These are phyloP conservation scores for Rhizomucor pusillus DNA, from an alignment of 371 early-diverging fungal species.

Conservation along the genomic window DNA sequence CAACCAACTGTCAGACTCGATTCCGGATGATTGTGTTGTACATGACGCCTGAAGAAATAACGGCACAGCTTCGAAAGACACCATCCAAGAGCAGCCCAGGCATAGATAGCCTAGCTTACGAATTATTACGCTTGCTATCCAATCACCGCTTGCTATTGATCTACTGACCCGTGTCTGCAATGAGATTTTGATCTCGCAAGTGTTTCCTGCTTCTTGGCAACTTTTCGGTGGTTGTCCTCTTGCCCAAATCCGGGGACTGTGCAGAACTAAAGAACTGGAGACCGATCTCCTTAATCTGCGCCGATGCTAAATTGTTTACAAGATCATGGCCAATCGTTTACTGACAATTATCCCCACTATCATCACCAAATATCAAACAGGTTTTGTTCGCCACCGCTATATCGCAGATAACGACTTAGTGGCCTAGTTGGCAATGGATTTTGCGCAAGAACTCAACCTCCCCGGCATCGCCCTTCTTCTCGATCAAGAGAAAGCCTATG, in stretches of 20 bases:
- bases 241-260: slow-evolving; percentile 21
- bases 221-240: background rate
- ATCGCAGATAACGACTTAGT: slow-evolving; percentile 15
- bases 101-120: slow-evolving; percentile 10
- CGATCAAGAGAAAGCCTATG: slow-evolving; percentile 20
- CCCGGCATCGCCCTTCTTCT: slow-evolving; percentile 8
- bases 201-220: background rate
- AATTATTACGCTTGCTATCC: background rate
- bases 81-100: slow-evolving; percentile 8
- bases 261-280: slow-evolving; percentile 24
- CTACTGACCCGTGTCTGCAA: background rate
- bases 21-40: too few relatives aligned
- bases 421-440: background rate
- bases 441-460: background rate
- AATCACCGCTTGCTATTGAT: background rate
- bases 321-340: slow-evolving; percentile 8
- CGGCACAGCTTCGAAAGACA: background rate
- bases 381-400: slow-evolving; percentile 9
- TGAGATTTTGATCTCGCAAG: background rate
- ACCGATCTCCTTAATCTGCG: slow-evolving; percentile 18
- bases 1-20: too few relatives aligned
- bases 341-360: background rate
- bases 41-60: too few relatives aligned
- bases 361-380: slow-evolving; percentile 13
- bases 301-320: slow-evolving; percentile 16